Evolutionary conservation across 805 yeast species (phyloP).

Genomic region (Yarrowia hollandica): DNA sequence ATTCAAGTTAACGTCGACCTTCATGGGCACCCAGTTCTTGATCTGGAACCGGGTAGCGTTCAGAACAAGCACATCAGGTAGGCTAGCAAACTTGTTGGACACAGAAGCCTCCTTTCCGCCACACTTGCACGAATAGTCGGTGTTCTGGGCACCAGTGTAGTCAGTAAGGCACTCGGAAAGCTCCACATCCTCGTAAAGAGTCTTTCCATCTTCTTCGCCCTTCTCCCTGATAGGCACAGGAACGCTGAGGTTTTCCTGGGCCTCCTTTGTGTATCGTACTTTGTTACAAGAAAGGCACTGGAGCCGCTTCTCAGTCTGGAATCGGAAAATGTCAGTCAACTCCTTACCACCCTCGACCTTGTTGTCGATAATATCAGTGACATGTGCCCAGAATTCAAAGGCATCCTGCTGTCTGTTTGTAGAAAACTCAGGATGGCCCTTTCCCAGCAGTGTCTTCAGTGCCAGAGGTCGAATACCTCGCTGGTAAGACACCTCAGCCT

Average conservation of each 20-base stretch:
- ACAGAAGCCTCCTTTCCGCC: slow-evolving; percentile 44
- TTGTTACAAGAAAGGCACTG: slow-evolving; percentile 58
- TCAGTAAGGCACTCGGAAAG: slow-evolving; percentile 52
- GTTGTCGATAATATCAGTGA: slow-evolving; percentile 58
- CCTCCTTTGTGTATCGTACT: slow-evolving; percentile 57
- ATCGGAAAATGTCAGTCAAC: slow-evolving; percentile 63
- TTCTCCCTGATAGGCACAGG: slow-evolving; percentile 47
- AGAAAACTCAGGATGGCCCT: slow-evolving; percentile 75
- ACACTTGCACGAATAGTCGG: slow-evolving; percentile 71
- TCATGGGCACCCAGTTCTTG: slow-evolving; percentile 87
- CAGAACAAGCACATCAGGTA: slow-evolving; percentile 69
- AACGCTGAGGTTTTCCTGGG: slow-evolving; percentile 65
- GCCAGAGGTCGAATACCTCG: slow-evolving; percentile 74
- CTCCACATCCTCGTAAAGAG: slow-evolving; percentile 50
- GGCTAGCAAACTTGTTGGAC: slow-evolving; percentile 54
- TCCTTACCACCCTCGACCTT: slow-evolving; percentile 34
- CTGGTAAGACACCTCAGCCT: slow-evolving; percentile 50
- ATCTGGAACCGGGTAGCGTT: slow-evolving; percentile 79
- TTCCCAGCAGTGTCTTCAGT: slow-evolving; percentile 75
- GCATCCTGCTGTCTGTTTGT: slow-evolving; percentile 95
- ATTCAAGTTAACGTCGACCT: slow-evolving; percentile 70
- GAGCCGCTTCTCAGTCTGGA: slow-evolving; percentile 62
- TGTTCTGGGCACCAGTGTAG: slow-evolving; percentile 51
- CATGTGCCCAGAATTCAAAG: slow-evolving; percentile 75
- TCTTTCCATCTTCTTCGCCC: slow-evolving; percentile 47